Conservation (phyloP, 129 eudicot genomes). For the Sambucus nigra region DNA sequence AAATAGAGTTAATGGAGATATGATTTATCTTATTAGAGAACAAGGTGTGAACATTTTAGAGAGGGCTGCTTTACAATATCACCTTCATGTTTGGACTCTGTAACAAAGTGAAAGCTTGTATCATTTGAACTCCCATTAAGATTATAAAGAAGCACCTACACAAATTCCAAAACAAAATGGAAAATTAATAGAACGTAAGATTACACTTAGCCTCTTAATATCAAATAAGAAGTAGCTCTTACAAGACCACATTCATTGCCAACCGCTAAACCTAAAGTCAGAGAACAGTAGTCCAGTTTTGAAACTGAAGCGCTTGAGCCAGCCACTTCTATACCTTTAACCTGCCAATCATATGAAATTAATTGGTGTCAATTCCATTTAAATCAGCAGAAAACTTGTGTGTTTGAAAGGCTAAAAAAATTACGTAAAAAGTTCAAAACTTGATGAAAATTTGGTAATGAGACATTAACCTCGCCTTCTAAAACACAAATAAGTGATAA, state of each 20-base stretch:
- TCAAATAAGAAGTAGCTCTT: conserved; percentile 23
- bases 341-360: conserved; percentile 37
- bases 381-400: background rate
- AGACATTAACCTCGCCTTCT: conserved; percentile 36
- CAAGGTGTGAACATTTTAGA: background rate
- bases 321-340: conserved; percentile 46
- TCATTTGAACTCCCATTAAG: conserved; percentile 34
- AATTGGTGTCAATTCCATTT: conserved; percentile 3
- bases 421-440: background rate
- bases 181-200: conserved; percentile 5
- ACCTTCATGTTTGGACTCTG: conserved; percentile 60
- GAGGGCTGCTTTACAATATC: conserved; percentile 5
- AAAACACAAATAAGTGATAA: conserved; percentile 51
- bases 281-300: conserved; percentile 48
- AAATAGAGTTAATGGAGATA: background rate
- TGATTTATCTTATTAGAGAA: background rate
- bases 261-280: conserved; percentile 56
- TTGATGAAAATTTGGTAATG: background rate
- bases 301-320: conserved; percentile 55
- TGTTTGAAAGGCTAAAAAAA: background rate
- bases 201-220: conserved; percentile 3
- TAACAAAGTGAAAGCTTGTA: conserved; percentile 40
- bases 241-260: conserved; percentile 80
- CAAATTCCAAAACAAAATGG: conserved; percentile 18
- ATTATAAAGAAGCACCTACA: conserved; percentile 56